These are phyloP conservation scores for Panaeolus cyanescens DNA, from an alignment of 768 basidiomycete genomes.

Conservation along the genomic window DNA sequence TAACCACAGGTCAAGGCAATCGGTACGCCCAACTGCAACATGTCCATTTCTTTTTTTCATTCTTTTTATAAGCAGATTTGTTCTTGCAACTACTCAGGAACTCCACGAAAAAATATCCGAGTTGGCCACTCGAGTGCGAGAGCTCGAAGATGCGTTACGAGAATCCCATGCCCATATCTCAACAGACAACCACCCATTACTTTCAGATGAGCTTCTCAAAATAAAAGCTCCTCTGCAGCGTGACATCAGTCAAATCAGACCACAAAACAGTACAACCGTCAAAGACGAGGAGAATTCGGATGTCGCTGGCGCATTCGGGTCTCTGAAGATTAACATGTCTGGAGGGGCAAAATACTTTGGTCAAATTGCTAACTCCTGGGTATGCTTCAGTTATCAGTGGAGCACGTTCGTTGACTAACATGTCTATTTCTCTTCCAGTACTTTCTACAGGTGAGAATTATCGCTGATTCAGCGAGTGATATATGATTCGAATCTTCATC, in stretches of 20 bases:
- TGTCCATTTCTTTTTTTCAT: not conserved
- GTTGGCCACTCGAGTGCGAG: conserved; percentile 70
- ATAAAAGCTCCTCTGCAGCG: conserved; percentile 79
- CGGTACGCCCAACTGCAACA: conserved; percentile 43
- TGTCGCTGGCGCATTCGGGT: conserved; percentile 79
- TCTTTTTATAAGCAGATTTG: conserved; percentile 48
- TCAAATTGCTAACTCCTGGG: conserved; percentile 77
- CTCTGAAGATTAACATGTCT: conserved; percentile 69
- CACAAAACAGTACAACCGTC: conserved; percentile 28
- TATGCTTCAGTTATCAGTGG: conserved; percentile 29
- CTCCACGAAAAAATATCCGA: conserved; percentile 82
- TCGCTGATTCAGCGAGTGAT: not conserved
- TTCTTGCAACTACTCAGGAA: conserved; percentile 78
- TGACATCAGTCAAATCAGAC: conserved; percentile 48
- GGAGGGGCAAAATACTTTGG: conserved; percentile 79
- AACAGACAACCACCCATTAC: conserved; percentile 62
- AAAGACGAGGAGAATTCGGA: conserved; percentile 74
- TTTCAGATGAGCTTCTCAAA: conserved; percentile 70
- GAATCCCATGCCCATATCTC: conserved; percentile 60
- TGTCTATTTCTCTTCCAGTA: conserved; percentile 44
- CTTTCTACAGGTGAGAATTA: conserved; percentile 62
- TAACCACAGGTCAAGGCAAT: conserved; percentile 84
- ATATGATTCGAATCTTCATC: conserved; percentile 15
- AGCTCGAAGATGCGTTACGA: conserved; percentile 74
- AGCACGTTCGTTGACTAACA: conserved; percentile 12